Evolutionary conservation across 2,329 filamentous ascomycete genomes (phyloP).

Genomic region (Colletotrichum sp.): DNA sequence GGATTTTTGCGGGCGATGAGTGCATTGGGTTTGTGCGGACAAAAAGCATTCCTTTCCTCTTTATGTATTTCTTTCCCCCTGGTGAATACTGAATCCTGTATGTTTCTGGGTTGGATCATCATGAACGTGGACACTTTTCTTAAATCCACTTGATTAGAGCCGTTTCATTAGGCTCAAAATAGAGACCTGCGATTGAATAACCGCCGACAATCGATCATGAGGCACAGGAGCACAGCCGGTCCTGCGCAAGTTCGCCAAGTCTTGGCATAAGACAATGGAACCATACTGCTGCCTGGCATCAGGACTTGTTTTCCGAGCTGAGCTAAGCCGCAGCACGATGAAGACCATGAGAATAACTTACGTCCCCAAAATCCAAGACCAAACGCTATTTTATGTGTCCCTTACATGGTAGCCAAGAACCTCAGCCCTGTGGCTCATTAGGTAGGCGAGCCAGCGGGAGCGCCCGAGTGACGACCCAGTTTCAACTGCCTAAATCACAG

Average conservation of each 20-base stretch:
- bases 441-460: not conserved
- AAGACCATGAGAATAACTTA: not conserved
- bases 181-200: not conserved
- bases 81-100: not conserved
- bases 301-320: not conserved
- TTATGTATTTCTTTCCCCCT: not conserved
- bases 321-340: not conserved
- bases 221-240: not conserved
- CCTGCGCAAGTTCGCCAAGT: not conserved
- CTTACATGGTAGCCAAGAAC: not conserved
- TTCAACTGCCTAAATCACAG: not conserved
- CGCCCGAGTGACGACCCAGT: not conserved
- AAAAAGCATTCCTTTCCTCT: not conserved
- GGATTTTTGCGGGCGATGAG: not conserved
- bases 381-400: not conserved
- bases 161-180: not conserved
- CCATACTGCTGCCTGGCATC: not conserved
- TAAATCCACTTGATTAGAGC: not conserved
- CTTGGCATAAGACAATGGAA: not conserved
- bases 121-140: not conserved
- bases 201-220: not conserved
- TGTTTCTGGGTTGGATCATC: not conserved
- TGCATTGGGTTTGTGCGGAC: no score
- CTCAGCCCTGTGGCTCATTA: not conserved
- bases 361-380: not conserved